Base-by-base conservation (phyloP, 2,329 filamentous ascomycete genomes). In the Fusarium anthophilum region DNA sequence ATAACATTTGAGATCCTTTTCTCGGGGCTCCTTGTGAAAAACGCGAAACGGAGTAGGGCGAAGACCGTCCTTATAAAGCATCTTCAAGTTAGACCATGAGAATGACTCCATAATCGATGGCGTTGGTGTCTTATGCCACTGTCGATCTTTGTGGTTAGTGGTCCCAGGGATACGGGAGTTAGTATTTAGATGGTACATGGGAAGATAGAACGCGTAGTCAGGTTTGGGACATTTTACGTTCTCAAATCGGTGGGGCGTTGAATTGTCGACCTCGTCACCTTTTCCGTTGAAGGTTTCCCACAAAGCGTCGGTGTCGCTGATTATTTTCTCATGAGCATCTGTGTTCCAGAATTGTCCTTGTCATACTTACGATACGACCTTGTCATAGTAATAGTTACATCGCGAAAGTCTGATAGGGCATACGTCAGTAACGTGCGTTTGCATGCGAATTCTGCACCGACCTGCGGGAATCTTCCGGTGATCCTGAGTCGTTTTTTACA, bases 331-430 rank as follows among this genome's bases (percentile, higher is more conserved):
- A 24, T 17, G 0, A 24, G 41, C 41, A 22, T 43, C 6, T 24
- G 0, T 43, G 22, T 7, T 17, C 22, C 41, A 24, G 9, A 24
- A 24, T 6, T 43, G 9, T 15, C 0, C 1, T 43, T 5, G 14
- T 14, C 0, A 43, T n/a, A 43, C 41, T 17, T 24, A 43, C 22
- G 3, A 43, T 24, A 43, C 41, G 8, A 43, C 22, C 5, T 0
- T n/a, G 0, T 43, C 41, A 4, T 43, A 43, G 14, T 43, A 43
- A 24, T 43, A 43, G 0, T 43, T 43, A 1, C 0, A n/a, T 43
- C 41, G 6, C n/a, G 41, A 43, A 43, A n/a, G 1, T 43, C 41
- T 43, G 0, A 22, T 11, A 43, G 22, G 22, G 14, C 2, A n/a
- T 3, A n/a, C 2, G 0, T 43, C 22, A 43, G 41, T 15, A 17